Evolutionary conservation across 2,329 filamentous ascomycete genomes (phyloP).

Genomic region (Sclerotinia borealis): DNA sequence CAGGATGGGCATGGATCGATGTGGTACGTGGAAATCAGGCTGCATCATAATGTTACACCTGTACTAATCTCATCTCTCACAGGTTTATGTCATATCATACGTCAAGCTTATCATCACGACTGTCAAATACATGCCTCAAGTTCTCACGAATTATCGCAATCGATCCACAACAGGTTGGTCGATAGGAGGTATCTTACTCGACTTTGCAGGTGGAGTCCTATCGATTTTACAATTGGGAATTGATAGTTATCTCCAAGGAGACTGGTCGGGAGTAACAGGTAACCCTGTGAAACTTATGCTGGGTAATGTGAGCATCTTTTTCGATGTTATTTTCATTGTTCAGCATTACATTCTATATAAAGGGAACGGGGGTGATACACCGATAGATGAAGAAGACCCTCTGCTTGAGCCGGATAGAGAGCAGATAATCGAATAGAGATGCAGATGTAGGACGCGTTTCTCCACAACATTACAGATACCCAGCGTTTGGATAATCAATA

Average conservation of each 20-base stretch:
- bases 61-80: constrained; percentile 1
- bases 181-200: constrained; percentile 77
- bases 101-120: constrained; percentile 85
- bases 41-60: neutral
- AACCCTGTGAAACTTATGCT: constrained; percentile 88
- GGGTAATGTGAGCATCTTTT: constrained; percentile 78
- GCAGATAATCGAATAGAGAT: constrained; percentile 15
- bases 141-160: constrained; percentile 75
- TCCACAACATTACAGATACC: neutral
- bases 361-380: constrained; percentile 14
- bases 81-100: constrained; percentile 65
- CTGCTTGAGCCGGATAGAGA: constrained; percentile 16
- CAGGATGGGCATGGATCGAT: constrained; percentile 57
- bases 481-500: neutral
- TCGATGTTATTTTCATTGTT: constrained; percentile 77
- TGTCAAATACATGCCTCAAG: constrained; percentile 89
- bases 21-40: constrained; percentile 33
- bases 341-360: constrained; percentile 84
- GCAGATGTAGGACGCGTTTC: neutral
- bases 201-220: constrained; percentile 73
- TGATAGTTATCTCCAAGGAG: constrained; percentile 75
- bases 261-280: constrained; percentile 86
- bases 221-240: constrained; percentile 77
- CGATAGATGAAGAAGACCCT: constrained; percentile 18
- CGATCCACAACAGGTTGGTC: constrained; percentile 84